Evolutionary conservation across 78 protist genomes (phyloP), one percentile per base, ranked within the genome.

Genomic region (Dictyostelium intermedium): DNA sequence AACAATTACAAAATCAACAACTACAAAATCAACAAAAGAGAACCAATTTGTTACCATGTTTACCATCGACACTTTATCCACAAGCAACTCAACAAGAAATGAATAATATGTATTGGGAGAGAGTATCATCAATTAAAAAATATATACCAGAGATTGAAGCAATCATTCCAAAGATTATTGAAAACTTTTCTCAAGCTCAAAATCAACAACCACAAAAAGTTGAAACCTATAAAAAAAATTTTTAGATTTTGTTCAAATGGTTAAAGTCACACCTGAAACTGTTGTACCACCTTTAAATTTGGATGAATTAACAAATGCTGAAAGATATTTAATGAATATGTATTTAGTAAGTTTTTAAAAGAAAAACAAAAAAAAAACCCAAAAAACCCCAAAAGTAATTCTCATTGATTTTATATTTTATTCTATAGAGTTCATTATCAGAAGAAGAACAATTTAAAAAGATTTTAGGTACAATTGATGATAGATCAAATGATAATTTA

Each of bases 401-500:
- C 4, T 25, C 13, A 73, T 37, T 32, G 7, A 73, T 32, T 13
- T 23, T 50, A 4, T 7, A 9, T 23, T 66, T 43, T 37, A 9
- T 69, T 20, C 69, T 23, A 13, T 83, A 66, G 53, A 45, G 63
- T 63, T 56, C 30, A 39, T 18, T 76, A 32, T 69, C 74, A 23
- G 53, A 35, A 39, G 93, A 87, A 78, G 93, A 87, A 35, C 66
- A 76, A 79, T 70, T 60, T 76, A 78, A 50, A 43, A 87, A 78
- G 47, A 78, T 41, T 16, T 45, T 87, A n/a, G 30, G 45, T 14
- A 63, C 70, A 9, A 50, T 87, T 2, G 83, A 87, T 27, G 61
- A 41, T 8, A 63, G 27, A 43, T 39, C 78, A 63, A 61, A 37
- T 61, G 93, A 69, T 20, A 70, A 32, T 27, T 34, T 80, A 34